A percentile compares a stretch with the other conserved stretches of the same genome.
Evolutionary conservation across 2,329 filamentous ascomycete genomes (phyloP).

Genomic region (Rutstroemia sydowiana): DNA sequence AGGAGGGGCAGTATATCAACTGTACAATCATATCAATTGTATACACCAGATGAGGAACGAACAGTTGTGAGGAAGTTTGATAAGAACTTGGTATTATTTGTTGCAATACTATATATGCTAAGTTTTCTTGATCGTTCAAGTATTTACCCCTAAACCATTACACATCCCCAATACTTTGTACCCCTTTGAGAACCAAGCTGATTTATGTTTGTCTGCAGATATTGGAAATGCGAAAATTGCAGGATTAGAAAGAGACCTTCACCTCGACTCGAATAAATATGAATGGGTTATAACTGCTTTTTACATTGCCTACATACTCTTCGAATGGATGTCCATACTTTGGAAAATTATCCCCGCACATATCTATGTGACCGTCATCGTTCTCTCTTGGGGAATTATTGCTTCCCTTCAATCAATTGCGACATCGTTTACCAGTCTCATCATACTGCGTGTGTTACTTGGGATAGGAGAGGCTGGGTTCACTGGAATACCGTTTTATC

Average conservation of each 20-base stretch:
- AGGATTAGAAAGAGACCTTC: slow-evolving; percentile 55
- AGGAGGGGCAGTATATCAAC: slow-evolving; percentile 26
- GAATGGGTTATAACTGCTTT: slow-evolving; percentile 55
- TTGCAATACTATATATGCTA: slow-evolving; percentile 76
- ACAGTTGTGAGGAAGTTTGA: slow-evolving; percentile 70
- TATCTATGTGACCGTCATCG: slow-evolving; percentile 51
- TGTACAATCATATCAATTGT: slow-evolving; percentile 41
- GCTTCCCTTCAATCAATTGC: slow-evolving; percentile 66
- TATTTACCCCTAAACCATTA: slow-evolving; percentile 33
- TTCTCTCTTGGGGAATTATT: slow-evolving; percentile 71
- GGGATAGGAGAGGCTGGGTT: slow-evolving; percentile 61
- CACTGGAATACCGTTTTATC: slow-evolving; percentile 54
- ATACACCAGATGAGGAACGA: slow-evolving; percentile 63
- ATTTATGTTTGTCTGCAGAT: slow-evolving; percentile 32
- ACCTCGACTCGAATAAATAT: slow-evolving; percentile 44
- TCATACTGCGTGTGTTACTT: slow-evolving; percentile 48
- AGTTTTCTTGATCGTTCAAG: slow-evolving; percentile 82
- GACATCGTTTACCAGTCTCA: slow-evolving; percentile 54
- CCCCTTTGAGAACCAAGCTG: neutral
- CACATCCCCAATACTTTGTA: neutral
- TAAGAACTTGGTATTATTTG: slow-evolving; percentile 67
- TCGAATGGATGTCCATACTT: slow-evolving; percentile 59
- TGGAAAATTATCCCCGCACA: slow-evolving; percentile 55
- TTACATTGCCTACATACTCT: slow-evolving; percentile 55
- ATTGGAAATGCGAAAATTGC: slow-evolving; percentile 58